phyloP scores from a whole-genome alignment of 345 rosid genomes.

The Acer negundo region DNA sequence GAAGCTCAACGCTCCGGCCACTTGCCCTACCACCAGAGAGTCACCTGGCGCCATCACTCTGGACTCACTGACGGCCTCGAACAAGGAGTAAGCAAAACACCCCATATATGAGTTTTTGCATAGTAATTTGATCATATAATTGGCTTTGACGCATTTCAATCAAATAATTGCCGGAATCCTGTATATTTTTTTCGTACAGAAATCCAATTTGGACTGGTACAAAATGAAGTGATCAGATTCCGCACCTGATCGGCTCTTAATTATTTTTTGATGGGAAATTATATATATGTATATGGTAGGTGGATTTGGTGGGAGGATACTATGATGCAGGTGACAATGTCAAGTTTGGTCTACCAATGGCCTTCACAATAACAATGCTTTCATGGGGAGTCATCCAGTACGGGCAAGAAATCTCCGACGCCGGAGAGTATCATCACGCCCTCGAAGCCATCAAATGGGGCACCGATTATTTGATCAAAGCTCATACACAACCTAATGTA shows the following conservation, averaged over 20 bases:
- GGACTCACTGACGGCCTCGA: constrained; percentile 68
- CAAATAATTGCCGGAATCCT: too few relatives aligned
- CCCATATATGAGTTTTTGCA: too few relatives aligned
- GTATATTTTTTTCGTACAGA: too few relatives aligned
- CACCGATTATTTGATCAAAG: constrained; percentile 84
- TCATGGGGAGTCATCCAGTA: constrained; percentile 84
- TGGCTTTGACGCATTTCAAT: too few relatives aligned
- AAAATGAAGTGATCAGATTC: too few relatives aligned
- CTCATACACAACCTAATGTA: constrained; percentile 57
- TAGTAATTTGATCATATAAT: too few relatives aligned
- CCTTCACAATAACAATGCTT: constrained; percentile 82
- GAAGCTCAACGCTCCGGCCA: constrained; percentile 68
- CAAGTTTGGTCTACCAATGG: constrained; percentile 90
- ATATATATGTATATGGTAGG: constrained; percentile 26
- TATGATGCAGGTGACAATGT: constrained; percentile 95
- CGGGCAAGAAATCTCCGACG: constrained; percentile 46
- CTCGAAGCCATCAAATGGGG: constrained; percentile 87
- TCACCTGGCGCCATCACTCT: constrained; percentile 70
- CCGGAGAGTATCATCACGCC: constrained; percentile 59
- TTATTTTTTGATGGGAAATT: not conserved
- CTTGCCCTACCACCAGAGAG: constrained; percentile 58
- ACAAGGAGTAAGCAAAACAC: constrained; percentile 51
- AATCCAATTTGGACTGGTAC: too few relatives aligned
- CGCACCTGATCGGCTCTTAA: too few relatives aligned
- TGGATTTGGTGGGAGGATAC: constrained; percentile 91